Percentiles rank a stretch among this genome's conserved stretches.
These are phyloP conservation scores for Pseudozyma sp. DNA, from an alignment of 1,284 basidiomycete genomes.

Conservation along the genomic window DNA sequence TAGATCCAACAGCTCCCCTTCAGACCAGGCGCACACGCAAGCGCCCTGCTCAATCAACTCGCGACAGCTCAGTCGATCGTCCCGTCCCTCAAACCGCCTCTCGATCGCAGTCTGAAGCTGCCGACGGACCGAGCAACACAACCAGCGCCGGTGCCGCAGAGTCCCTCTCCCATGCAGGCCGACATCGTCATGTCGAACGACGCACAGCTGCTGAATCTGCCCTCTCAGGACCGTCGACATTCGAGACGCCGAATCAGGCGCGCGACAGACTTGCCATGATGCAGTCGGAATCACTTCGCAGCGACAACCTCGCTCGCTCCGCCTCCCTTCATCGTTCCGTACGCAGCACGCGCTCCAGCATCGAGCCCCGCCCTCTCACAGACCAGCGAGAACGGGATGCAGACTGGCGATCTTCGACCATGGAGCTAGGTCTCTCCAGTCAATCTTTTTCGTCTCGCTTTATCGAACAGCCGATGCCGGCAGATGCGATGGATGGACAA, in stretches of 20 bases:
- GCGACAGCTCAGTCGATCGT: slow-evolving; percentile 17
- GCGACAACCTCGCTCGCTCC: slow-evolving; percentile 2
- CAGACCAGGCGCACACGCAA: slow-evolving; percentile 31
- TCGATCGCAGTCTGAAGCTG: slow-evolving; percentile 2
- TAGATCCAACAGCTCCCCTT: slow-evolving; percentile 12
- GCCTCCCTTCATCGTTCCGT: slow-evolving; percentile 3
- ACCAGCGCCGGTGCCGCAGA: slow-evolving; percentile 1
- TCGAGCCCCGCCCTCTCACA: slow-evolving; percentile 5
- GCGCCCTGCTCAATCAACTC: slow-evolving; percentile 24
- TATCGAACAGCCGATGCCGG: neutral
- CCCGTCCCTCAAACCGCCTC: slow-evolving; percentile 4
- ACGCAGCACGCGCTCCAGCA: slow-evolving; percentile 16
- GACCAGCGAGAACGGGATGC: neutral
- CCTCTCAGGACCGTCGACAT: slow-evolving; percentile 4
- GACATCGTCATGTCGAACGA: slow-evolving; percentile 9
- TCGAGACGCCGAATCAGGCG: slow-evolving; percentile 22
- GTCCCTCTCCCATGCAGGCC: slow-evolving; percentile 3
- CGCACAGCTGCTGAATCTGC: slow-evolving; percentile 2
- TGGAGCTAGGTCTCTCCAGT: neutral
- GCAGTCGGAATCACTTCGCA: slow-evolving; percentile 10
- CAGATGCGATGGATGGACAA: neutral
- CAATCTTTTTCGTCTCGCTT: slow-evolving; percentile 15
- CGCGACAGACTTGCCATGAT: slow-evolving; percentile 21
- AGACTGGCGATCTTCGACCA: slow-evolving; percentile 5
- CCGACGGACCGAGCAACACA: neutral